Evolutionary conservation across 192 early-diverging fungal species (phyloP).

Genomic region (Cladochytrium replicatum): DNA sequence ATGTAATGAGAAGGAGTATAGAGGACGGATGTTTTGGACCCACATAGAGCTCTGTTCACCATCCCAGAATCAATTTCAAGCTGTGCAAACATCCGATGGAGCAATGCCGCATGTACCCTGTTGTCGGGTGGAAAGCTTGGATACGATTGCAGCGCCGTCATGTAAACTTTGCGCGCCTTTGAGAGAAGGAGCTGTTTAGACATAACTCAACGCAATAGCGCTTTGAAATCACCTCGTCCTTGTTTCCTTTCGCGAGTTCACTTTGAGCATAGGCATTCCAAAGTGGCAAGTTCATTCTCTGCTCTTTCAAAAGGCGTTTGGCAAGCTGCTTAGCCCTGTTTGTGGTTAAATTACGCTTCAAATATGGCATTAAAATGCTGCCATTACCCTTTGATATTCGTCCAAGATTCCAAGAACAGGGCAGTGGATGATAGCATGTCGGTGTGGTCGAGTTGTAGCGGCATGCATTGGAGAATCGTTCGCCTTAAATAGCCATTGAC

Average conservation of each 20-base stretch:
- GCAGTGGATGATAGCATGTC: too few relatives aligned
- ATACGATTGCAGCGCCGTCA: constrained; percentile 24
- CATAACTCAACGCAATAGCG: neutral
- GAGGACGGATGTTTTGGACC: too few relatives aligned
- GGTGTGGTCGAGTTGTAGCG: too few relatives aligned
- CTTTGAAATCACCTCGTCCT: constrained; percentile 12
- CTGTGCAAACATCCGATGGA: constrained; percentile 24
- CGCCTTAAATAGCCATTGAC: too few relatives aligned
- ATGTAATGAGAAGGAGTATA: too few relatives aligned
- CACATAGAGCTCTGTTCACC: constrained; percentile 5
- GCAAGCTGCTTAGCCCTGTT: constrained; percentile 21
- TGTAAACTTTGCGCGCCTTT: constrained; percentile 32
- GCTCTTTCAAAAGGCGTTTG: constrained; percentile 25
- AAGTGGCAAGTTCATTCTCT: constrained; percentile 27
- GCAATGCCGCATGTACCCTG: constrained; percentile 13
- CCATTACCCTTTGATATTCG: neutral
- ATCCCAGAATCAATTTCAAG: constrained; percentile 11
- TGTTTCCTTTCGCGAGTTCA: constrained; percentile 16
- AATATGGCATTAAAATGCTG: too few relatives aligned
- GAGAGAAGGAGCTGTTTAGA: neutral
- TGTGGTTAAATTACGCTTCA: neutral
- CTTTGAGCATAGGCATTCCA: constrained; percentile 31
- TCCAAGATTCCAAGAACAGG: neutral
- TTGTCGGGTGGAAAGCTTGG: constrained; percentile 13
- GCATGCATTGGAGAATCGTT: too few relatives aligned